These are phyloP conservation scores for Lyophyllum decastes DNA, from an alignment of 768 basidiomycete species.

Conservation along the genomic window DNA sequence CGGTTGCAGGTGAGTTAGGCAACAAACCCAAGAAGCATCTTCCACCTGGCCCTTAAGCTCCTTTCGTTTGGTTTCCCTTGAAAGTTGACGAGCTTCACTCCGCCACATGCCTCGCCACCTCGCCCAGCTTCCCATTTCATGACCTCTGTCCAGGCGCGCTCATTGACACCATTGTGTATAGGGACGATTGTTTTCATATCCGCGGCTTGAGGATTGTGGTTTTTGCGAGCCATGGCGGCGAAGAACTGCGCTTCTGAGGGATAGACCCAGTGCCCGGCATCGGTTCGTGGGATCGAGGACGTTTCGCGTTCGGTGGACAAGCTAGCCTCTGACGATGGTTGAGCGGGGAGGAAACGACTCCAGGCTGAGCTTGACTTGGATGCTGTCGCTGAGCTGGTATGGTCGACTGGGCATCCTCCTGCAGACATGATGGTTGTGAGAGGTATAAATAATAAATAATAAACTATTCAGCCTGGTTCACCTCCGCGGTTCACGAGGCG, in stretches of 20 bases:
- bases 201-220: conserved; percentile 80
- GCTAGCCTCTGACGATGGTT: conserved; percentile 23
- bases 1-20: background rate
- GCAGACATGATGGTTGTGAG: conserved; percentile 23
- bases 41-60: conserved; percentile 80
- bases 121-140: conserved; percentile 80
- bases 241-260: conserved; percentile 99
- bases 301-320: conserved; percentile 77
- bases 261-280: conserved; percentile 89
- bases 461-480: conserved; percentile 1
- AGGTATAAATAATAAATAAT: conserved; percentile 10
- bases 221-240: conserved; percentile 93
- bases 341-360: conserved; percentile 41
- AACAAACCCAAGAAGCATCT: conserved; percentile 83
- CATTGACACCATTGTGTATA: conserved; percentile 99
- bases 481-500: conserved; percentile 8
- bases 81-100: conserved; percentile 84
- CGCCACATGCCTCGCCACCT: conserved; percentile 83
- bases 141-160: conserved; percentile 85
- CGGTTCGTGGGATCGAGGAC: conserved; percentile 83
- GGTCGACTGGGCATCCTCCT: conserved; percentile 44
- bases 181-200: conserved; percentile 97
- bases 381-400: too few relatives aligned
- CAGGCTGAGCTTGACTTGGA: conserved; percentile 37
- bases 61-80: conserved; percentile 82